A percentile compares a stretch with the other conserved stretches of the same genome.
Conservation (phyloP, 2,329 filamentous ascomycete species). For the Ploettnerulaceae sp. region DNA sequence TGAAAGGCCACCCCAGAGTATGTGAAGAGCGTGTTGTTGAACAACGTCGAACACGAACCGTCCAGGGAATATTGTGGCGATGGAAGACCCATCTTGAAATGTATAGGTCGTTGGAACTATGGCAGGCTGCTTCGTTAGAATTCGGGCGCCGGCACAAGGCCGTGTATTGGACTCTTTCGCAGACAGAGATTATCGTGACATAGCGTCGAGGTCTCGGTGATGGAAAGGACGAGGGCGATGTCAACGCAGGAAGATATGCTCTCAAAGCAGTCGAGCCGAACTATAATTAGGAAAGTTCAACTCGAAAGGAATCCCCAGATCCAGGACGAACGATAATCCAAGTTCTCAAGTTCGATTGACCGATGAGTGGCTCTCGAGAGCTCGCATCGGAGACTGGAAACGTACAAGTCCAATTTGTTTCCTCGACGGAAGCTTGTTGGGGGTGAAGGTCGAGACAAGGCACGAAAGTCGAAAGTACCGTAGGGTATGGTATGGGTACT, state of each 20-base stretch:
- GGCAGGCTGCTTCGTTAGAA: conserved; percentile 17
- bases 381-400: conserved; percentile 9
- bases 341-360: background rate
- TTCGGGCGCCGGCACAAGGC: conserved; percentile 12
- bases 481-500: conserved; percentile 11
- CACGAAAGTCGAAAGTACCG: conserved; percentile 5
- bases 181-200: conserved; percentile 23
- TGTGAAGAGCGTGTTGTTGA: conserved; percentile 78
- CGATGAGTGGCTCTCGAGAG: background rate
- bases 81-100: conserved; percentile 45
- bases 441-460: conserved; percentile 14
- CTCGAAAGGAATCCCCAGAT: conserved; percentile 14
- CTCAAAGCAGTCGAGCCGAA: conserved; percentile 26
- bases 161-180: conserved; percentile 16
- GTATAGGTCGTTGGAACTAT: background rate
- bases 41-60: conserved; percentile 75
- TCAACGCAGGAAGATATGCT: conserved; percentile 21
- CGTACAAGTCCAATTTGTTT: conserved; percentile 5
- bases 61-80: conserved; percentile 64
- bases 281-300: conserved; percentile 18
- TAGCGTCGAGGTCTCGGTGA: conserved; percentile 15
- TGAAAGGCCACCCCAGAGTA: conserved; percentile 74
- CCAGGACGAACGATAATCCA: conserved; percentile 5
- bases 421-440: conserved; percentile 4
- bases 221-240: conserved; percentile 11